Percentiles rank a stretch among this genome's conserved stretches.
Conservation (phyloP, 2,329 filamentous ascomycete species). For the Chalaropsis thielavioides region DNA sequence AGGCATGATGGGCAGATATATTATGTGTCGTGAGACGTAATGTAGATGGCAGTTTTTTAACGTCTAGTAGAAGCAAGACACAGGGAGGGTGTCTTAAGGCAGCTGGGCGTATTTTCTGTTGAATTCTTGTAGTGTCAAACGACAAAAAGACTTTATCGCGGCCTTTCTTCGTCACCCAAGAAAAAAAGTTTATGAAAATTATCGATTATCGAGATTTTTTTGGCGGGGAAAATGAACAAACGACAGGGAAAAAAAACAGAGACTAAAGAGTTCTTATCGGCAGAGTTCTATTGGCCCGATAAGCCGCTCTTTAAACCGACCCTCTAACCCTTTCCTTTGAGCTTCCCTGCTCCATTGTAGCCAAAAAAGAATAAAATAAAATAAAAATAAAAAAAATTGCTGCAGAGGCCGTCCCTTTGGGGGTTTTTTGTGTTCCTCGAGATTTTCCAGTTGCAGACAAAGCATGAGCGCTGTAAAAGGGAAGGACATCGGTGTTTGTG, state of each 20-base stretch:
- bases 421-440: neutral
- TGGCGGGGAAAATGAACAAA: slow-evolving; percentile 10
- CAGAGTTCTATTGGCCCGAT: neutral
- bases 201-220: slow-evolving; percentile 17
- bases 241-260: slow-evolving; percentile 1
- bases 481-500: no score
- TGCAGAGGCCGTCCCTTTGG: no score
- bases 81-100: neutral
- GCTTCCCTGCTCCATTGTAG: neutral
- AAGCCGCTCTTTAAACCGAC: neutral
- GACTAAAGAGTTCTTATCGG: neutral
- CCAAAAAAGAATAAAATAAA: neutral
- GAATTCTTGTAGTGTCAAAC: neutral
- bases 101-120: neutral
- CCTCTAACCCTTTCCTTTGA: neutral
- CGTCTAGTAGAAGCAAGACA: neutral
- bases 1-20: slow-evolving; percentile 46
- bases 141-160: neutral
- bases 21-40: neutral
- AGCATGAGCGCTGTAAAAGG: neutral
- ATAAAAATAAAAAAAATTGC: neutral
- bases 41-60: neutral
- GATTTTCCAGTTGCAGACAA: neutral
- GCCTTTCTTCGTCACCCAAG: neutral
- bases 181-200: slow-evolving; percentile 6